Evolutionary conservation across 495 filamentous ascomycete genomes (phyloP), one percentile per base, ranked within the genome.

Genomic region (Chlorociboria aeruginascens): DNA sequence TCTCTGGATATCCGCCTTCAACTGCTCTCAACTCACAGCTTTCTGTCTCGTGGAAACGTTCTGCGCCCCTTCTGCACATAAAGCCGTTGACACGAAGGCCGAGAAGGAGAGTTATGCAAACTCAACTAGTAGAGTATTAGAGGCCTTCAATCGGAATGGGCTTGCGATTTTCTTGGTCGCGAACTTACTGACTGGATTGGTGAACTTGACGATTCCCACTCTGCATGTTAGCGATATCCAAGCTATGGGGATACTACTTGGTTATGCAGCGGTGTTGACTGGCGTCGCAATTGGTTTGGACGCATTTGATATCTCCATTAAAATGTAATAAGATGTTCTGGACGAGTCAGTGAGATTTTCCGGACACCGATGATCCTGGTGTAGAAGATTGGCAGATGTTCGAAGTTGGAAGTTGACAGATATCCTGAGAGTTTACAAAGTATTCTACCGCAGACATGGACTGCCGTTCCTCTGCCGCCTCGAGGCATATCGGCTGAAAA

Each of bases 1-100:
- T 31, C 67, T 95, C 41, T 99, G 90, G 90, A 82, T 93, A 12
- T 69, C 78, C 10, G 81, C 87, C 6, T 97, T 89, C 71, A 99
- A 97, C 62, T 82, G 74, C 45, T 69, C 66, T 7, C 86, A 95
- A 60, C 64, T 99, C 13, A 69, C 84, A 3, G 66, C 81, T 4
- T 96, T 89, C 61, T 86, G 80, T 58, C 56, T 78, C 31, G 72
- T 88, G 11, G 90, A 97, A 61, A 77, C 71, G 12, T 36, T 85
- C 0, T 79, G 85, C 59, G 95, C 95, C 61, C 85, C 85, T 0
- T 65, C 68, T 3, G 72, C 82, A 20, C 74, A 88, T 60, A 79
- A 72, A 38, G 41, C 9, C 34, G 13, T 40, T 3, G 68, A 76
- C 2, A 61, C 58, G 0, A 67, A 64, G 48, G 61, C 64, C 2